These are phyloP conservation scores for Starmerella etchellsii DNA, from an alignment of 805 yeast genomes.

Conservation along the genomic window DNA sequence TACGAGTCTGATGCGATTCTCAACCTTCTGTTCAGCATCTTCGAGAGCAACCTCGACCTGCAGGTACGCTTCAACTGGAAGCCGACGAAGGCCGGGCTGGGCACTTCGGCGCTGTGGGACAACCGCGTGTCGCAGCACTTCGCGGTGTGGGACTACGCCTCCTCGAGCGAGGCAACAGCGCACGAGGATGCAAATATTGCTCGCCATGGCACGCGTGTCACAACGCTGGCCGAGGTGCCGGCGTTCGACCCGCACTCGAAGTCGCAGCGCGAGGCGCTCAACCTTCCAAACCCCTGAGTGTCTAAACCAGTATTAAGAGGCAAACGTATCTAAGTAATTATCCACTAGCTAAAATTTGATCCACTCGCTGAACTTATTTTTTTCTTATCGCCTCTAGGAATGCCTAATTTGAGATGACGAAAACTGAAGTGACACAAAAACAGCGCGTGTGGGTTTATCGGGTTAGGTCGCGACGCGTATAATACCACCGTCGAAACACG, in stretches of 20 bases:
- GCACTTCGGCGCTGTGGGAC: constrained; percentile 39
- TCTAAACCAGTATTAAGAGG: too few relatives aligned
- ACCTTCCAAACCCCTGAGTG: constrained; percentile 20
- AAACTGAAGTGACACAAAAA: too few relatives aligned
- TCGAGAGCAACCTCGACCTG: constrained; percentile 25
- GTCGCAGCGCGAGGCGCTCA: constrained; percentile 19
- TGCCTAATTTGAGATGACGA: too few relatives aligned
- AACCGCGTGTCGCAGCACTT: constrained; percentile 41
- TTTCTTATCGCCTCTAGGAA: too few relatives aligned
- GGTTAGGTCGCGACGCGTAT: too few relatives aligned
- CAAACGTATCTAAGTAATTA: too few relatives aligned
- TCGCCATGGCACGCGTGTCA: constrained; percentile 41
- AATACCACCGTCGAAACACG: too few relatives aligned
- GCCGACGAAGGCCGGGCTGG: constrained; percentile 28
- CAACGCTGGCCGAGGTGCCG: constrained; percentile 43
- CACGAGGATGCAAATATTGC: constrained; percentile 7
- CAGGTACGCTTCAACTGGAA: constrained; percentile 42
- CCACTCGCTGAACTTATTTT: too few relatives aligned
- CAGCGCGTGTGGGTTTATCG: too few relatives aligned
- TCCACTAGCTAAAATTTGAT: too few relatives aligned
- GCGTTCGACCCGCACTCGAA: constrained; percentile 33
- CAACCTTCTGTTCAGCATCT: constrained; percentile 37
- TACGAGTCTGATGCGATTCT: constrained; percentile 57
- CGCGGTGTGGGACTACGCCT: constrained; percentile 35
- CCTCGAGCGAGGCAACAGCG: constrained; percentile 7